Conservation (phyloP, 2,329 filamentous ascomycete genomes). For the Penicillium concentricum region DNA sequence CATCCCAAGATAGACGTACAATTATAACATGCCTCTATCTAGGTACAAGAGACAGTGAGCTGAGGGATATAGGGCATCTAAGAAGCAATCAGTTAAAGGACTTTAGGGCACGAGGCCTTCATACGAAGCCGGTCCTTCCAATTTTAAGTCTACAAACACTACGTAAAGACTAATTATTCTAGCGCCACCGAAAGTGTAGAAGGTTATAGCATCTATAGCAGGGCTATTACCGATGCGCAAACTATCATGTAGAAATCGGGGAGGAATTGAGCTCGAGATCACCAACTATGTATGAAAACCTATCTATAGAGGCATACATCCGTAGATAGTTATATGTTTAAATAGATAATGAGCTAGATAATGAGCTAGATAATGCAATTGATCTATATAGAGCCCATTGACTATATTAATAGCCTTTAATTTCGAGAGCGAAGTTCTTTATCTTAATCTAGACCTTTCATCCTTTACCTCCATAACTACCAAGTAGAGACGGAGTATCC, state of each 20-base stretch:
- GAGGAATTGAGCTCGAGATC: neutral
- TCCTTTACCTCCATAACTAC: no score
- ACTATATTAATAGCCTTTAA: no score
- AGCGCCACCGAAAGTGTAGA: neutral
- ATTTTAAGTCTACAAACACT: neutral
- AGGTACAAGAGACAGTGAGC: neutral
- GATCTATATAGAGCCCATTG: no score
- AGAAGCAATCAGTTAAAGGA: neutral
- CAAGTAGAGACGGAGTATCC: no score
- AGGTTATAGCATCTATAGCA: neutral
- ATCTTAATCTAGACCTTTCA: no score
- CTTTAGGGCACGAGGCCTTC: neutral
- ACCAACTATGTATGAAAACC: neutral
- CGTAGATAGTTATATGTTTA: neutral
- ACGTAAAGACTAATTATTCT: neutral
- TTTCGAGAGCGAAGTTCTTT: no score
- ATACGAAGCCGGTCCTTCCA: neutral
- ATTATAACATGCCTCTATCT: neutral
- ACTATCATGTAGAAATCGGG: neutral
- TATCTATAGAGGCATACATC: neutral
- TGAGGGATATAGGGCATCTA: neutral
- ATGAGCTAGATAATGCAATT: no score
- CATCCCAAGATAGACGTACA: neutral
- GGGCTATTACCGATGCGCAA: neutral
- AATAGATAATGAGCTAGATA: no score